Base-by-base conservation (phyloP, 495 filamentous ascomycete species). In the Xylaria palmicola region DNA sequence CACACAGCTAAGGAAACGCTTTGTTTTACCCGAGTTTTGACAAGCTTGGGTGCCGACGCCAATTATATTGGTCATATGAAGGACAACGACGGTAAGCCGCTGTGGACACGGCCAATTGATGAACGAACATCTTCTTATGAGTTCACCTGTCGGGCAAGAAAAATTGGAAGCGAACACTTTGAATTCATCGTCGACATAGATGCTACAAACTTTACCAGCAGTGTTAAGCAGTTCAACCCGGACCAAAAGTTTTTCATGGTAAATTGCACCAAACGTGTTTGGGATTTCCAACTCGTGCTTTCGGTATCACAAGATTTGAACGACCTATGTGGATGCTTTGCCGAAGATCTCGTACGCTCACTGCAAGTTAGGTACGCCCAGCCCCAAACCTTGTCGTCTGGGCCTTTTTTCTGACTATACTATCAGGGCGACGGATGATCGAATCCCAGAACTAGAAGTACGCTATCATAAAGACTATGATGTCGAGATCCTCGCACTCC, bases 121-220 rank as follows among this genome's bases (percentile, higher is more conserved):
- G 60, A 44, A 9, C 64, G 66, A 22, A 73, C 56, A 27, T 69
- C 82, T 3, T 60, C 71, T 1, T 89, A 88, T 61, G 80, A 85
- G 22, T 83, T 84, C 39, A 71, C 70, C 15, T 86, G 84, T 58
- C 66, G 48, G 26, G 24, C 53, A 8, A 59, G 49, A 8, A 51
- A 51, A 30, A 54, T 24, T 20, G 65, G 67, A 0, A 65, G 62
- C 13, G 19, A 51, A 0, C 45, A 60, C 8, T 67, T 67, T 2
- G 44, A 57, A 0, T 79, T 88, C 57, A 56, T 80, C 15, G 71
- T 89, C 6, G 74, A 77, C 2, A 70, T 88, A n/a, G 72, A 84
- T 65, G 74, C 72, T 4, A 65, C 68, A 6, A 55, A 39, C 0
- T 75, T 78, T 51, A 59, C 59, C 0, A 63, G 65, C 43, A 57